phyloP scores from a whole-genome alignment of 306 rosid species.

The Casuarina equisetifolia region DNA sequence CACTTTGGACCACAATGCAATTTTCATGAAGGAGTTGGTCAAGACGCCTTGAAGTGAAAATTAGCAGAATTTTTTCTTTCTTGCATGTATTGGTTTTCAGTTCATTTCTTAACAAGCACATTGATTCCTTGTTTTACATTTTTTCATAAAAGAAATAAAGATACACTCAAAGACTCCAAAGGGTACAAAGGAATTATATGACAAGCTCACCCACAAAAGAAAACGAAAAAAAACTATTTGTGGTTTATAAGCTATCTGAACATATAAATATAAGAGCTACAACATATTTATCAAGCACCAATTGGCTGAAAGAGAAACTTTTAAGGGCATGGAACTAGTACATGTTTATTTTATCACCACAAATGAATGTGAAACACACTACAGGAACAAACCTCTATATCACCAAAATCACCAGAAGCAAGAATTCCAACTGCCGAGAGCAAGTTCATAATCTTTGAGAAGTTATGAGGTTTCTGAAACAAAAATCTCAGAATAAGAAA shows the following conservation, averaged over 20 bases:
- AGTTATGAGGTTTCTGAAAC: slow-evolving; percentile 47
- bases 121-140: not conserved
- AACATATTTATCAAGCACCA: not conserved
- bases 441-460: slow-evolving; percentile 44
- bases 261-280: not conserved
- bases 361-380: not conserved
- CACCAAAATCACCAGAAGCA: slow-evolving; percentile 36
- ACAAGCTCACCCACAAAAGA: not conserved
- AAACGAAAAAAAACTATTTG: not conserved
- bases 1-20: not conserved
- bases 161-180: not conserved
- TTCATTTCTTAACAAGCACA: not conserved
- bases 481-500: slow-evolving; percentile 16
- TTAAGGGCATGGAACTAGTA: not conserved
- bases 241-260: not conserved
- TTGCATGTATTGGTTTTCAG: not conserved
- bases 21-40: not conserved
- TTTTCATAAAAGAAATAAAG: not conserved
- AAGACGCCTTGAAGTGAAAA: not conserved
- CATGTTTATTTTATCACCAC: not conserved
- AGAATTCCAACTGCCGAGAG: slow-evolving; percentile 49
- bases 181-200: not conserved
- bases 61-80: not conserved
- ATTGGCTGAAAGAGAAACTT: not conserved
- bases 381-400: slow-evolving; percentile 39